Evolutionary conservation across 352 stramenopile genomes (phyloP), one percentile per base, ranked within the genome.

Genomic region (Pythium rishiriense): DNA sequence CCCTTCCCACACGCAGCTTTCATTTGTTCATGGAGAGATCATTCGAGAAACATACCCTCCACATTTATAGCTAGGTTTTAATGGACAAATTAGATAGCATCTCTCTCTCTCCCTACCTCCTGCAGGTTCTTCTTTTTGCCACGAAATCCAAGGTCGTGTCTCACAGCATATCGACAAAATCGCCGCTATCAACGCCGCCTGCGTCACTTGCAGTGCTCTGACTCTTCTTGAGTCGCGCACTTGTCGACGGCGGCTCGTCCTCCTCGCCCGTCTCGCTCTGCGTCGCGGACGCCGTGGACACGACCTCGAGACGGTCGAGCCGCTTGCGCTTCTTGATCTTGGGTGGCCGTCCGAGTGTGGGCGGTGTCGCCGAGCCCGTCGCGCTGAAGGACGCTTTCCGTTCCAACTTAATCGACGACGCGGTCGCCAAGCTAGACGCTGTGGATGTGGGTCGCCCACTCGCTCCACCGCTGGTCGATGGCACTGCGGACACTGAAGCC

Each of bases 121-220:
- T n/a, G n/a, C n/a, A n/a, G n/a, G n/a, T n/a, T 15, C 35, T 2
- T 41, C 35, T 14, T 14, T 41, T 14, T 9, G 5, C 35, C 9
- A 19, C 6, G 5, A 41, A 8, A 15, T 15, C 6, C 4, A 8
- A 14, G 5, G 35, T 4, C 6, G 17, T 4, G 17, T 2, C 35
- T 41, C 35, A 89, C 11, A 88, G 74, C 49, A 85, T 78, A 66
- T 89, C 81, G 28, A 84, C 68, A 59, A 86, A 85, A 52, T 88
- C 81, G 28, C 74, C 57, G 26, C 25, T 52, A 17, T 35, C 26
- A 14, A 19, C 33, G 19, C 6, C 11, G 9, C 5, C 35, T 2
- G 11, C 50, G 22, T 62, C 60, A 24, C 29, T 57, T 17, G 26
- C 42, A 4, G 28, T 26, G 42, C 50, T 66, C 7, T 52, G 49